A percentile compares a stretch with the other conserved stretches of the same genome.
Evolutionary conservation across 2,329 filamentous ascomycete species (phyloP).

Genomic region (Ophiostoma quercus): DNA sequence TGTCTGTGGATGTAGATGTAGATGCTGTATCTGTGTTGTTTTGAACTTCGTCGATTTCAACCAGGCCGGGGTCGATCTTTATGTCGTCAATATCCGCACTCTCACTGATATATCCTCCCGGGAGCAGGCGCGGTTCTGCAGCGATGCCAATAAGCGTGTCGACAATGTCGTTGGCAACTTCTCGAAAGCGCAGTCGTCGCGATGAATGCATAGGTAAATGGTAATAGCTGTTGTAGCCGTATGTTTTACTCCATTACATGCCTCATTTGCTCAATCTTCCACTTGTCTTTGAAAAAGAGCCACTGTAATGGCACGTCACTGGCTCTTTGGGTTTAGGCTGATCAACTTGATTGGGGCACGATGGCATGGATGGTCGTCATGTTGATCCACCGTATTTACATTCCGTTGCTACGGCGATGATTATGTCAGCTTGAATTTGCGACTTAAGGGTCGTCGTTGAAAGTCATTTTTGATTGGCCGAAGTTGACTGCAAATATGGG

Average conservation of each 20-base stretch:
- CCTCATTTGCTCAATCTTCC: slow-evolving; percentile 4
- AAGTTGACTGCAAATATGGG: not conserved
- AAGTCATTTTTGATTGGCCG: not conserved
- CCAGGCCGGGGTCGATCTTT: not conserved
- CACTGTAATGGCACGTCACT: slow-evolving; percentile 1
- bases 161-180: slow-evolving; percentile 30
- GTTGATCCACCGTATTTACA: slow-evolving; percentile 12
- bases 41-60: not conserved
- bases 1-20: not conserved
- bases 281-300: not conserved
- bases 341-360: slow-evolving; percentile 13
- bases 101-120: slow-evolving; percentile 30
- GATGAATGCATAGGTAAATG: slow-evolving; percentile 30
- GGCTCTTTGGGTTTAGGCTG: slow-evolving; percentile 7
- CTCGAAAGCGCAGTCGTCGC: slow-evolving; percentile 30
- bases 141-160: slow-evolving; percentile 39
- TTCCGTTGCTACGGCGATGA: slow-evolving; percentile 10
- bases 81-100: not conserved
- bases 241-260: not conserved
- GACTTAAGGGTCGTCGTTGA: not conserved
- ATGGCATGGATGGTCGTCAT: not conserved
- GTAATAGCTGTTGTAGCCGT: not conserved
- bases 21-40: not conserved
- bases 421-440: not conserved
- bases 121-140: slow-evolving; percentile 43